A percentile compares a stretch with the other conserved stretches of the same genome.
Evolutionary conservation across 2,329 filamentous ascomycete species (phyloP).

Genomic region (Stenocarpella maydis): DNA sequence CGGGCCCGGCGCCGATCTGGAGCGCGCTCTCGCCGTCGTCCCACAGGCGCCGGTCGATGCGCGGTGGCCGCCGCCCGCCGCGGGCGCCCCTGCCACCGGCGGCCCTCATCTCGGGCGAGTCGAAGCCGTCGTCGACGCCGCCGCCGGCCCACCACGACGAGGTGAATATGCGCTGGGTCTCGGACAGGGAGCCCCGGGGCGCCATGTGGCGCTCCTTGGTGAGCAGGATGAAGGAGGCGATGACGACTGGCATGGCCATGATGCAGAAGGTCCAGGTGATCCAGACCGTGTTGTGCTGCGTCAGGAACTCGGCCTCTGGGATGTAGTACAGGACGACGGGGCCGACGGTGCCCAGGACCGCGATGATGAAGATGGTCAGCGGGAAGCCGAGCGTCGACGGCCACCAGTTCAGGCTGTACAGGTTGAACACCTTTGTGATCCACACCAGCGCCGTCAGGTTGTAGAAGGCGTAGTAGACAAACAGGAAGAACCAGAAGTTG

Average conservation of each 20-base stretch:
- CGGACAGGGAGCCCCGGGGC: conserved; percentile 67
- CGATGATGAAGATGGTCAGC: conserved; percentile 68
- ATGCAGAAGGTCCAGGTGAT: conserved; percentile 75
- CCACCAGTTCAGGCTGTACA: conserved; percentile 73
- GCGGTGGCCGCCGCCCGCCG: conserved; percentile 3
- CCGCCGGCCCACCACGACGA: conserved; percentile 72
- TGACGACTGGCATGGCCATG: conserved; percentile 74
- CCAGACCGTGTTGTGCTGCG: conserved; percentile 72
- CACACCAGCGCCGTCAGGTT: conserved; percentile 72
- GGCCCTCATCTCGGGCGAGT: conserved; percentile 52
- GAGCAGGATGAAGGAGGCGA: conserved; percentile 70
- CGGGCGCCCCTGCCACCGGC: conserved; percentile 47
- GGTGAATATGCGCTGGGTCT: conserved; percentile 74
- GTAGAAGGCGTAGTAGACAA: conserved; percentile 75
- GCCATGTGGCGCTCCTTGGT: conserved; percentile 70
- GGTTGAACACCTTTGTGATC: conserved; percentile 77
- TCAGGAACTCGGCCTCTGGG: conserved; percentile 61
- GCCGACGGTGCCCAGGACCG: conserved; percentile 64
- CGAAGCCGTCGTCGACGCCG: conserved; percentile 59
- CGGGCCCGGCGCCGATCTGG: conserved; percentile 38
- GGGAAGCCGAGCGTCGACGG: conserved; percentile 65
- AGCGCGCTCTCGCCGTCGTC: conserved; percentile 40
- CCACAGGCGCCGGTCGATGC: conserved; percentile 49
- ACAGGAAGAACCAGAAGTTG: conserved; percentile 77
- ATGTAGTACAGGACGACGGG: conserved; percentile 69